Evolutionary conservation across 2,329 filamentous ascomycete species (phyloP), one percentile per base, ranked within the genome.

Genomic region (Mollisia scopiformis): DNA sequence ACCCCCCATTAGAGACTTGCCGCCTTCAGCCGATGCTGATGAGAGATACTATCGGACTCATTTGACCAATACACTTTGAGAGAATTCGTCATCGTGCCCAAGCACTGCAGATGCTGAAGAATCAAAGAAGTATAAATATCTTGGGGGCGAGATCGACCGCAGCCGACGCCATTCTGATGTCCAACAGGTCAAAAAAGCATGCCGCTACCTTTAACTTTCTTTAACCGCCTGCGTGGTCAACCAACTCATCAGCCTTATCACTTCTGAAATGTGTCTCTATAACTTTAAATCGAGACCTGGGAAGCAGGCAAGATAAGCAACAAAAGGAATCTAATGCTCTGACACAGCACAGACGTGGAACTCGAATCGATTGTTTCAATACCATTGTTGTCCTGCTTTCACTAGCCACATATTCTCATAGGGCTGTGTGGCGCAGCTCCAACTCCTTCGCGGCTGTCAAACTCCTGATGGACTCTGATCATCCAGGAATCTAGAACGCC

Each of bases 361-460:
- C 41, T 46, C 21, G 41, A 46, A 6, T 30, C 3, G 19, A n/a
- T 21, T 55, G 52, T 41, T 55, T 27, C 52, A 43, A 25, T 55
- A 28, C 21, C 43, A 27, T 47, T 27, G 43, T 47, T 13, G 11
- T 27, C 41, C 16, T 47, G n/a, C 23, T 21, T 19, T 27, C 43
- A 47, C 43, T 13, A 47, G 43, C 43, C 43, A 47, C 43, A 47
- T 13, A 21, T 47, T 3, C 11, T 37, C 21, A 23, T 55, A 59
- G 57, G 57, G 57, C 57, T 59, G 57, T 21, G 41, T 59, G 57
- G 57, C 57, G 57, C 57, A 59, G 57, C 25, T 16, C 35, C 35
- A 43, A 25, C 25, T 47, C 30, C 28, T 49, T n/a, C 47, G 28
- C 31, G 21, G 47, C 37, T 53, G 21, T 37, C 13, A 54, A 37